phyloP scores from a whole-genome alignment of 2,329 filamentous ascomycete genomes.

The Exophiala xenobiotica region DNA sequence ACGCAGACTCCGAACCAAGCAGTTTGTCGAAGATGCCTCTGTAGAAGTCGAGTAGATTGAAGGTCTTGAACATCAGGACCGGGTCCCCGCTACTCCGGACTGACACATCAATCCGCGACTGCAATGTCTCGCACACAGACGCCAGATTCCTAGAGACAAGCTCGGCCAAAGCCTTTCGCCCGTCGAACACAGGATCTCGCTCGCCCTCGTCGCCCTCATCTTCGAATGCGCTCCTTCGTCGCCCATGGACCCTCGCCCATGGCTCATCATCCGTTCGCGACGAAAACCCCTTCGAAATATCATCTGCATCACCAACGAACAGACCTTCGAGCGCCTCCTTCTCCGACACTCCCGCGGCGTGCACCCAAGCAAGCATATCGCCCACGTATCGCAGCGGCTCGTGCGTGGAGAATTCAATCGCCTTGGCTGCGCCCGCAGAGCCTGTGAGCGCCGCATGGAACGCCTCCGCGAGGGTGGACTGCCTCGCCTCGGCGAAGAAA shows the following conservation, averaged over 20 bases:
- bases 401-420: constrained; percentile 90
- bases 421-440: constrained; percentile 60
- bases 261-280: constrained; percentile 78
- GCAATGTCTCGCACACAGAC: constrained; percentile 78
- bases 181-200: constrained; percentile 67
- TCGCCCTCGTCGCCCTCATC: constrained; percentile 47
- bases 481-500: constrained; percentile 85
- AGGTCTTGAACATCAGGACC: constrained; percentile 82
- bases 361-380: constrained; percentile 96
- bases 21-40: constrained; percentile 78
- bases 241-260: constrained; percentile 62
- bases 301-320: constrained; percentile 86
- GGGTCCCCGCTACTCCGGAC: constrained; percentile 90
- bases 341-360: constrained; percentile 91
- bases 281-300: constrained; percentile 79
- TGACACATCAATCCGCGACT: constrained; percentile 85
- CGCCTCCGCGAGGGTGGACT: constrained; percentile 80
- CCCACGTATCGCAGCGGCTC: constrained; percentile 89
- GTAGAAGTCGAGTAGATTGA: constrained; percentile 88
- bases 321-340: constrained; percentile 86
- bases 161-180: constrained; percentile 75
- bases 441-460: constrained; percentile 89
- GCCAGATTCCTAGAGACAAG: constrained; percentile 83
- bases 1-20: constrained; percentile 51
- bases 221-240: constrained; percentile 2